Evolutionary conservation across 1,139 yeast genomes (phyloP).

Genomic region (Scheffersomyces titani): DNA sequence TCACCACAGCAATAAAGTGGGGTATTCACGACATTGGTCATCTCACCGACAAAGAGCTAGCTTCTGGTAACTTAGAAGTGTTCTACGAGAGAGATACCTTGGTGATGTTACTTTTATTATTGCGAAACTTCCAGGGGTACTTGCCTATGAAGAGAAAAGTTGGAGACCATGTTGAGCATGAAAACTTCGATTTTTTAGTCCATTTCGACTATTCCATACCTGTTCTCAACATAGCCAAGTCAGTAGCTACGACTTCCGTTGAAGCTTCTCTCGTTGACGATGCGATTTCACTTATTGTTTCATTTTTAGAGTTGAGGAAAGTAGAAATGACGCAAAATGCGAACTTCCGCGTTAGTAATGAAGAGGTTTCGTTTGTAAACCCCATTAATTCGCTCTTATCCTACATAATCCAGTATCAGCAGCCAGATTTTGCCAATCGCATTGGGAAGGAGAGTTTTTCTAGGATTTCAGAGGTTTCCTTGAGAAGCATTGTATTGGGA

Average conservation of each 20-base stretch:
- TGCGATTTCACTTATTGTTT: constrained; percentile 21
- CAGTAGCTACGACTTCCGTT: constrained; percentile 38
- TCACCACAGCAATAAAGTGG: constrained; percentile 31
- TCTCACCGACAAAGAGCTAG: constrained; percentile 38
- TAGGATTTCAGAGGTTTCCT: constrained; percentile 53
- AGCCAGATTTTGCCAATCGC: constrained; percentile 11
- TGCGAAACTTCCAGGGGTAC: constrained; percentile 58
- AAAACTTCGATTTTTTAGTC: constrained; percentile 49
- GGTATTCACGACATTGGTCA: constrained; percentile 46
- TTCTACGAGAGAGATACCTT: constrained; percentile 34
- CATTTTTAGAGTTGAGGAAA: constrained; percentile 25
- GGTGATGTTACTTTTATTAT: constrained; percentile 37
- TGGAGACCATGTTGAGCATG: constrained; percentile 70
- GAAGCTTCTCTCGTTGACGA: constrained; percentile 19
- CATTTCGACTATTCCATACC: constrained; percentile 51
- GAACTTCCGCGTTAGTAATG: constrained; percentile 47
- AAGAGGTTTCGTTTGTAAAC: constrained; percentile 56
- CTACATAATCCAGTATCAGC: constrained; percentile 33
- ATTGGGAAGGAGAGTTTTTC: constrained; percentile 27
- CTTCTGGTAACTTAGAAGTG: constrained; percentile 19
- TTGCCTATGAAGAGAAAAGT: constrained; percentile 56
- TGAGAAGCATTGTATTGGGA: constrained; percentile 64
- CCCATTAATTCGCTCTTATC: constrained; percentile 61
- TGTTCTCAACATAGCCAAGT: constrained; percentile 46
- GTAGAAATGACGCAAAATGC: constrained; percentile 30